Evolutionary conservation across 495 filamentous ascomycete genomes (phyloP).

Genomic region (Coniosporium apollinis): DNA sequence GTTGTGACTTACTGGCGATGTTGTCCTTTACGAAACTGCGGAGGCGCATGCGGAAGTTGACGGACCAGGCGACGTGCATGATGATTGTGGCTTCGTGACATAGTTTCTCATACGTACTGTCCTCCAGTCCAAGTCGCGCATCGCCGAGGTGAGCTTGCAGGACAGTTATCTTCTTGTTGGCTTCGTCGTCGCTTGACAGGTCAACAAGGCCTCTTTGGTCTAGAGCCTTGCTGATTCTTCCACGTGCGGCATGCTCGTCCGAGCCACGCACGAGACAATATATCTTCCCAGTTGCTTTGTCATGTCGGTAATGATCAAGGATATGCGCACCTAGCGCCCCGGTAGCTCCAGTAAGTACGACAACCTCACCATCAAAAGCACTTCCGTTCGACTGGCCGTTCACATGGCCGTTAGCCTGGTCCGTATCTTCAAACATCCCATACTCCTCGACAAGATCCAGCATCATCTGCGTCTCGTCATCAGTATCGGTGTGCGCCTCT

Average conservation of each 20-base stretch:
- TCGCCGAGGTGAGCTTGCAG: conserved; percentile 25
- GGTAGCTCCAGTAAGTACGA: conserved; percentile 42
- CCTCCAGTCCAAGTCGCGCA: conserved; percentile 29
- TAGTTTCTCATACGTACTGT: conserved; percentile 22
- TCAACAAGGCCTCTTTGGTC: conserved; percentile 8
- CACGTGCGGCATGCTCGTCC: conserved; percentile 26
- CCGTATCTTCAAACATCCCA: conserved; percentile 11
- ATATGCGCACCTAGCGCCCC: conserved; percentile 44
- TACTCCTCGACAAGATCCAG: conserved; percentile 22
- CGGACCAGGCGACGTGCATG: conserved; percentile 55
- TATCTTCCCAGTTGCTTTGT: conserved; percentile 23
- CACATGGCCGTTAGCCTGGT: conserved; percentile 1
- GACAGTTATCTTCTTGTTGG: conserved; percentile 25
- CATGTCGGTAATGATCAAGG: conserved; percentile 26
- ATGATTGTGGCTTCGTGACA: conserved; percentile 28
- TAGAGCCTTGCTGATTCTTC: conserved; percentile 34
- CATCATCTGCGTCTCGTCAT: conserved; percentile 15
- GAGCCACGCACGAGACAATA: conserved; percentile 41
- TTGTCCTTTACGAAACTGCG: conserved; percentile 39
- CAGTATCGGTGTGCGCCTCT: not conserved
- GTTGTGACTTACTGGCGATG: conserved; percentile 26
- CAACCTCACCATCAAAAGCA: not conserved
- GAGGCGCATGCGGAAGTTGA: conserved; percentile 50
- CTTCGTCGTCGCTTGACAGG: conserved; percentile 4
- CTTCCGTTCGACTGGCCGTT: conserved; percentile 2